Conservation (phyloP, 352 stramenopile species). For the Phytophthora podocarpi region DNA sequence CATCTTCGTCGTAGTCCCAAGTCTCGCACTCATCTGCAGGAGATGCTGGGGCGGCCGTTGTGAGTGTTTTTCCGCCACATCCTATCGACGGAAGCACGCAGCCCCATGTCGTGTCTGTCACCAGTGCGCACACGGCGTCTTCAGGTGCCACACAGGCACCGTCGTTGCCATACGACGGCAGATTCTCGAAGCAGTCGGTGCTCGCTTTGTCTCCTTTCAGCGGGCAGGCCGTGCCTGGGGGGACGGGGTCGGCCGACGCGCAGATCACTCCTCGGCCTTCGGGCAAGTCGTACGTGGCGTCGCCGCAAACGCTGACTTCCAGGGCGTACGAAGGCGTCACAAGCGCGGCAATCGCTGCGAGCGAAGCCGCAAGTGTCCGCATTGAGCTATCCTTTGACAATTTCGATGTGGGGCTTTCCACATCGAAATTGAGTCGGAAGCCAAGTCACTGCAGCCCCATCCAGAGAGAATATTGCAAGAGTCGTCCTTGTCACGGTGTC, state of each 20-base stretch:
- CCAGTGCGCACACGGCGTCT: conserved; percentile 49
- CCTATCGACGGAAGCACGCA: conserved; percentile 34
- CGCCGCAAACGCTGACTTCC: conserved; percentile 48
- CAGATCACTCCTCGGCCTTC: conserved; percentile 50
- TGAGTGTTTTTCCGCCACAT: conserved; percentile 12
- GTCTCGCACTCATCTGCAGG: conserved; percentile 22
- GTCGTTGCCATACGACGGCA: conserved; percentile 45
- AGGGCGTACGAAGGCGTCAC: conserved; percentile 13
- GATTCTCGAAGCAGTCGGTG: conserved; percentile 46
- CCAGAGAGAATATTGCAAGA: conserved; percentile 29
- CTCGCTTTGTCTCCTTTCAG: conserved; percentile 49
- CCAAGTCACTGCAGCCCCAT: conserved; percentile 20
- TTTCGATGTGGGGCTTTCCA: conserved; percentile 21
- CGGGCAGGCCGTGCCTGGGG: conserved; percentile 31
- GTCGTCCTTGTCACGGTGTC: conserved; percentile 18
- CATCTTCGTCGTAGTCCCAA: conserved; percentile 31
- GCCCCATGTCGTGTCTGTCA: conserved; percentile 48
- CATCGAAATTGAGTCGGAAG: too few relatives aligned
- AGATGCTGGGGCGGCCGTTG: conserved; percentile 7
- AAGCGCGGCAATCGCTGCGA: conserved; percentile 6
- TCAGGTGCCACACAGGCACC: conserved; percentile 41
- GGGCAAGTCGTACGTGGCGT: conserved; percentile 49
- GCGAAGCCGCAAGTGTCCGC: conserved; percentile 6
- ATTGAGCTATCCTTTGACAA: conserved; percentile 2
- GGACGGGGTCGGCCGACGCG: conserved; percentile 38